phyloP scores from a whole-genome alignment of 192 early-diverging fungal genomes.

The Backusella psychrophila region DNA sequence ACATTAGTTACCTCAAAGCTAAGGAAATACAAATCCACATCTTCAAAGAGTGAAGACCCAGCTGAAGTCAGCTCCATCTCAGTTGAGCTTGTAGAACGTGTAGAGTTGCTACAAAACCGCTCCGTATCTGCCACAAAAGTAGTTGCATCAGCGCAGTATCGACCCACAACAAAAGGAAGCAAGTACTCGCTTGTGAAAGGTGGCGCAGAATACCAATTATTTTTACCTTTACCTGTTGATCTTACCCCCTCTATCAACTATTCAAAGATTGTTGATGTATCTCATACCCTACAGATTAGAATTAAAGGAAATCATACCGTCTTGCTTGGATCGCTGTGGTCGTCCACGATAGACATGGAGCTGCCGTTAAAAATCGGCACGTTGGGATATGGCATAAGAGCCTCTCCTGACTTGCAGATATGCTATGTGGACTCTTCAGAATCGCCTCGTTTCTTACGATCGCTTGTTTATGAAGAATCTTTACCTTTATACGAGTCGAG shows the following conservation, averaged over 20 bases:
- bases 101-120: neutral
- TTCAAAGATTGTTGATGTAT: conserved; percentile 10
- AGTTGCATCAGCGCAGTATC: neutral
- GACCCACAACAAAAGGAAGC: neutral
- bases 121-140: conserved; percentile 4
- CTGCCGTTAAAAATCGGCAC: conserved; percentile 24
- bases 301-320: neutral
- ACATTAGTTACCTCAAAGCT: neutral
- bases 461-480: conserved; percentile 14
- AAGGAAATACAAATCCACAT: neutral
- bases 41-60: conserved; percentile 1
- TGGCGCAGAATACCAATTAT: conserved; percentile 10
- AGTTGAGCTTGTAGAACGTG: neutral
- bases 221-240: conserved; percentile 12
- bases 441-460: conserved; percentile 10
- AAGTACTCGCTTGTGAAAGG: conserved; percentile 8
- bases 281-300: conserved; percentile 1
- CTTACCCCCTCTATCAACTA: conserved; percentile 17
- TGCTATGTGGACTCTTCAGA: conserved; percentile 4
- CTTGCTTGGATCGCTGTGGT: neutral
- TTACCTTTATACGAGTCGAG: conserved; percentile 17
- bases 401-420: conserved; percentile 15
- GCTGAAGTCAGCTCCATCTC: conserved; percentile 8
- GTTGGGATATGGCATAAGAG: conserved; percentile 25
- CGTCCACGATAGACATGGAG: conserved; percentile 7